Evolutionary conservation across 1,284 basidiomycete genomes (phyloP).

Genomic region (Pseudozyma tsukubaensis): DNA sequence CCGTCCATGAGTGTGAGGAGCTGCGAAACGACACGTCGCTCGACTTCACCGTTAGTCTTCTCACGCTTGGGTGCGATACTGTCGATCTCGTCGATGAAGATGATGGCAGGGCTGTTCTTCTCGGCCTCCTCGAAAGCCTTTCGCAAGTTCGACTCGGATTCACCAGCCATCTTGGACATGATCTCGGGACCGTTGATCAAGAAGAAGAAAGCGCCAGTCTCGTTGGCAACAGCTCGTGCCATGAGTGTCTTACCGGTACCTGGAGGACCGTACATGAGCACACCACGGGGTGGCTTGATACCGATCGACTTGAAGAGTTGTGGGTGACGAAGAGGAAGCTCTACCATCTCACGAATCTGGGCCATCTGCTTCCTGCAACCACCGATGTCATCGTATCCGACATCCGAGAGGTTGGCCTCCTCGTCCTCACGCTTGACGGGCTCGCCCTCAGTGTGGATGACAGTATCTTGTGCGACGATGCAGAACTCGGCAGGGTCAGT

Average conservation of each 20-base stretch:
- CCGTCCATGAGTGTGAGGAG: slow-evolving; percentile 98
- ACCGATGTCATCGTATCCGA: slow-evolving; percentile 99
- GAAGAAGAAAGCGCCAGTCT: slow-evolving; percentile 99
- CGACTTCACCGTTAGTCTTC: slow-evolving; percentile 99
- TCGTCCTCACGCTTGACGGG: slow-evolving; percentile 99
- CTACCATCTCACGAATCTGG: slow-evolving; percentile 98
- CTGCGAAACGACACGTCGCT: slow-evolving; percentile 98
- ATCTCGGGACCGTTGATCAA: slow-evolving; percentile 99
- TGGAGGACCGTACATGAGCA: slow-evolving; percentile 69
- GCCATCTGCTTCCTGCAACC: slow-evolving; percentile 99
- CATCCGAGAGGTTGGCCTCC: slow-evolving; percentile 93
- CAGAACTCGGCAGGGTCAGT: slow-evolving; percentile 91
- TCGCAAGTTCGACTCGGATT: slow-evolving; percentile 94
- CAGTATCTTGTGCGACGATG: slow-evolving; percentile 96
- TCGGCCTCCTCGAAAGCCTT: slow-evolving; percentile 99
- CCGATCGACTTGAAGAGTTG: slow-evolving; percentile 99
- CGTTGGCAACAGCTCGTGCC: slow-evolving; percentile 98
- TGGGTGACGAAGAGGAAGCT: slow-evolving; percentile 95
- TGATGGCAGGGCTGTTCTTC: slow-evolving; percentile 99
- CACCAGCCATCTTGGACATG: slow-evolving; percentile 99
- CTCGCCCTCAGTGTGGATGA: slow-evolving; percentile 97
- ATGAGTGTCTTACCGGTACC: slow-evolving; percentile 74
- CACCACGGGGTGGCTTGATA: slow-evolving; percentile 93
- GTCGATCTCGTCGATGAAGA: slow-evolving; percentile 99
- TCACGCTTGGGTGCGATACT: slow-evolving; percentile 99